A percentile compares a stretch with the other conserved stretches of the same genome.
phyloP scores from a whole-genome alignment of 1,284 basidiomycete genomes.

The Quambalaria eucalypti region DNA sequence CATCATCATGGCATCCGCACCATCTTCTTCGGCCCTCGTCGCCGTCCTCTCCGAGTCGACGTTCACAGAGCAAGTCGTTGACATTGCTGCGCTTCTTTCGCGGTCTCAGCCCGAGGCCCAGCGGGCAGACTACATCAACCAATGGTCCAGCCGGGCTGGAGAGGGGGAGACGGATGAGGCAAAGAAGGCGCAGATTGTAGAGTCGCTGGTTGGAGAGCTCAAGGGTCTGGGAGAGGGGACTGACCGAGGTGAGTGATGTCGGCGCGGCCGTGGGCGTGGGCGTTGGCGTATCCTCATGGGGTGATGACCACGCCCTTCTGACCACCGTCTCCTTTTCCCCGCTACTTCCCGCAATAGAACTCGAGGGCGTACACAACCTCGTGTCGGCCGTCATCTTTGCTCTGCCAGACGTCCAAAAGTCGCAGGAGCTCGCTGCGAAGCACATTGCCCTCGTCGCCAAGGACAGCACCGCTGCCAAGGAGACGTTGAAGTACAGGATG shows the following conservation, averaged over 20 bases:
- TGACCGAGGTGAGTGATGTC: conserved; percentile 26
- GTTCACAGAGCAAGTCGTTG: conserved; percentile 14
- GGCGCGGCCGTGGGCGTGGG: not conserved
- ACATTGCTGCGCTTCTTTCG: conserved; percentile 33
- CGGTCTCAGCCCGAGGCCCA: conserved; percentile 30
- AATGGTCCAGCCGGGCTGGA: conserved; percentile 20
- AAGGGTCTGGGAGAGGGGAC: conserved; percentile 28
- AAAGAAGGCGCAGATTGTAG: conserved; percentile 20
- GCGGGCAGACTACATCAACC: conserved; percentile 30
- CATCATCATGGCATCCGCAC: too few species aligned
- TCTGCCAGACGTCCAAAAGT: conserved; percentile 7
- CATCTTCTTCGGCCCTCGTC: too few species aligned
- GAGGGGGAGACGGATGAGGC: conserved; percentile 14
- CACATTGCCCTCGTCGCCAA: conserved; percentile 12
- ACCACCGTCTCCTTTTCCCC: not conserved
- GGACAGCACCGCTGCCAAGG: not conserved
- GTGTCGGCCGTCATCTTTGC: conserved; percentile 26
- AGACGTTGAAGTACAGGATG: conserved; percentile 20
- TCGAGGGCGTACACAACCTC: conserved; percentile 43
- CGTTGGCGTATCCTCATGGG: not conserved
- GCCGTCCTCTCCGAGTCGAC: not conserved
- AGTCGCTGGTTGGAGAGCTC: conserved; percentile 23
- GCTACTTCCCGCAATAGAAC: conserved; percentile 9
- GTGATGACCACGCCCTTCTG: not conserved
- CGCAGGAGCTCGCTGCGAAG: conserved; percentile 13